A percentile compares a stretch with the other conserved stretches of the same genome.
Conservation (phyloP, 768 basidiomycete species). For the Cystobasidium onofrii region DNA sequence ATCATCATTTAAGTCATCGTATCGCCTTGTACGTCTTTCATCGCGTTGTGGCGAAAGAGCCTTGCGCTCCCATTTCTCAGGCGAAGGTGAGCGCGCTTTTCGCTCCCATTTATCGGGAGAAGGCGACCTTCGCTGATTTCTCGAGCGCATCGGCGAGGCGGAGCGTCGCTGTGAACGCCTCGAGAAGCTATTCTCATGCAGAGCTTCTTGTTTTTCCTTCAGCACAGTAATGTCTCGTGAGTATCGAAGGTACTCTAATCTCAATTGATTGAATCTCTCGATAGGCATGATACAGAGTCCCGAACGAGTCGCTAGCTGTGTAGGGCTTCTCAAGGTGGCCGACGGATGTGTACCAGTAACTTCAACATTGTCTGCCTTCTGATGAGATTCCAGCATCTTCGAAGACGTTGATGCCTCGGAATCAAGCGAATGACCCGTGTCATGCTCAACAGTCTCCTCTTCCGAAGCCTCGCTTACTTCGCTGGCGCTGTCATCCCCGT, state of each 20-base stretch:
- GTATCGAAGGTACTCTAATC: conserved; percentile 39
- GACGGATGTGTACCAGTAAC: not conserved
- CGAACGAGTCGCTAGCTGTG: not conserved
- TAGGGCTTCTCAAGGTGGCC: not conserved
- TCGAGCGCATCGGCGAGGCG: not conserved
- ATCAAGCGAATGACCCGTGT: not conserved
- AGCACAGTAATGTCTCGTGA: conserved; percentile 29
- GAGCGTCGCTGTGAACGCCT: not conserved
- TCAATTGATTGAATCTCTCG: conserved; percentile 36
- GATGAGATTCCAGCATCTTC: not conserved
- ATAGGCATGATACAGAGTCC: not conserved
- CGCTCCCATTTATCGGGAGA: conserved; percentile 17
- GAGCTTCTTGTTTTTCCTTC: not conserved
- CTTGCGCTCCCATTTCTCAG: conserved; percentile 16
- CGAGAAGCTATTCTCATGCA: not conserved
- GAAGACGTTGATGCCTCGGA: not conserved
- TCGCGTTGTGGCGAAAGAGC: conserved; percentile 8
- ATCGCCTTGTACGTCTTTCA: not conserved
- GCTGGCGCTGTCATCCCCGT: not conserved
- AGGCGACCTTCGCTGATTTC: conserved; percentile 3
- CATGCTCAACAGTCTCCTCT: not conserved
- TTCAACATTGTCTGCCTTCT: not conserved
- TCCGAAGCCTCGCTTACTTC: not conserved
- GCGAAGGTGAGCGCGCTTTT: conserved; percentile 3
- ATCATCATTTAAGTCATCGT: not conserved